phyloP scores from a whole-genome alignment of 805 yeast species.

The Jamesozyma gamospora region DNA sequence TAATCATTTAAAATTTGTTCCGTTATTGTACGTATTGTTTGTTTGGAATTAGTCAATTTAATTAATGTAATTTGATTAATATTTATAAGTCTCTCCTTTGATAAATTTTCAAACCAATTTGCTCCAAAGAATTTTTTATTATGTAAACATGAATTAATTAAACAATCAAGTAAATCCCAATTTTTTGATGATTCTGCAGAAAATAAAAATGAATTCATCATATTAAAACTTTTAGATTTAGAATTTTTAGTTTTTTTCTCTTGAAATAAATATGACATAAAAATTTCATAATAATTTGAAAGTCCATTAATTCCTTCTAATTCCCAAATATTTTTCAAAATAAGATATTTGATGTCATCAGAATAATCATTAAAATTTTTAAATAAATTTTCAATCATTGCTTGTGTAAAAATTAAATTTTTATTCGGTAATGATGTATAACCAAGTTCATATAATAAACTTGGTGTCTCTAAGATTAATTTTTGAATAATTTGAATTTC shows the following conservation, averaged over 20 bases:
- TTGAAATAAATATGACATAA: background rate
- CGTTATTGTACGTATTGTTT: background rate
- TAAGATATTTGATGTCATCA: background rate
- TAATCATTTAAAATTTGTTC: background rate
- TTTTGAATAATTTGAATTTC: too few relatives aligned
- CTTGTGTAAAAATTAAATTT: too few relatives aligned
- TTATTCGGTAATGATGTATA: too few relatives aligned
- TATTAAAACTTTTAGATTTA: background rate
- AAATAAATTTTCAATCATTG: too few relatives aligned
- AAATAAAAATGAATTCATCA: background rate
- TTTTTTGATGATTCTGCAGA: background rate
- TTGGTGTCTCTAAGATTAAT: too few relatives aligned
- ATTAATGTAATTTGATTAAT: background rate
- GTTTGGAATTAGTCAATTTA: background rate
- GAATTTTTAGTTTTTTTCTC: background rate
- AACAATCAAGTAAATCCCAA: conserved; percentile 6
- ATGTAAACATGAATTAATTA: conserved; percentile 5
- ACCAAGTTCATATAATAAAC: too few relatives aligned
- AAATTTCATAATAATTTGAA: background rate
- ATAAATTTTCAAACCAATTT: background rate
- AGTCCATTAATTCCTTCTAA: background rate
- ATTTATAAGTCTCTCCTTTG: background rate
- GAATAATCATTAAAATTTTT: too few relatives aligned
- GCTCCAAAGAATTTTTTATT: background rate
- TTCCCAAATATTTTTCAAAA: background rate